Evolutionary conservation across 306 rosid genomes (phyloP).

Genomic region (Casuarina glauca): DNA sequence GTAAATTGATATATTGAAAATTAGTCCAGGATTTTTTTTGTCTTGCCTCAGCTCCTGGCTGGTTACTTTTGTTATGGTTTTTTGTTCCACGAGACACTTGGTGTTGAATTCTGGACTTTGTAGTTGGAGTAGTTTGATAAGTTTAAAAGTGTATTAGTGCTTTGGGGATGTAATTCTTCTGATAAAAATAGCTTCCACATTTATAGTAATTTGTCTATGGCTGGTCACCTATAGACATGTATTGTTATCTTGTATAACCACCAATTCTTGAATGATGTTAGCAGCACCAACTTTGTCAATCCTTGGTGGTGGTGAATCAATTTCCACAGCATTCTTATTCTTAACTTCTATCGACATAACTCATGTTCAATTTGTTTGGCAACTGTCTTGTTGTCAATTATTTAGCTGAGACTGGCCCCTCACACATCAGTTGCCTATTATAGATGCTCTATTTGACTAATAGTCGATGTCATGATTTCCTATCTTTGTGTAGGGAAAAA

Average conservation of each 20-base stretch:
- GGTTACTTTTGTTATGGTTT: background rate
- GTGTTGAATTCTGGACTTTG: background rate
- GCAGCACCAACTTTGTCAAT: background rate
- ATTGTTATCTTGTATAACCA: background rate
- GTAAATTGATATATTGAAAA: background rate
- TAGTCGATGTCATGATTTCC: background rate
- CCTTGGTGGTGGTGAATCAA: background rate
- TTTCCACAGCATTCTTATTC: background rate
- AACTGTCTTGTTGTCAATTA: background rate
- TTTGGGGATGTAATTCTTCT: background rate
- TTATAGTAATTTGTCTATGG: background rate
- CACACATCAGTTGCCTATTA: background rate
- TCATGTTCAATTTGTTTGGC: background rate
- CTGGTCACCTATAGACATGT: background rate
- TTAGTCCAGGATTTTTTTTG: background rate
- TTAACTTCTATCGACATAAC: background rate
- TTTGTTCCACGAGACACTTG: background rate
- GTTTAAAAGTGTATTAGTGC: background rate
- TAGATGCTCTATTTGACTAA: background rate
- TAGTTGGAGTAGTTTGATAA: background rate
- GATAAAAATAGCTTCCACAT: background rate
- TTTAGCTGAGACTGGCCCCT: background rate
- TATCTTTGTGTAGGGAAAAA: background rate
- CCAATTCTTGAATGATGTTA: background rate
- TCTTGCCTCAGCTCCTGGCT: background rate